Conservation (phyloP, 2,329 filamentous ascomycete species). For the Verruconis gallopava region DNA sequence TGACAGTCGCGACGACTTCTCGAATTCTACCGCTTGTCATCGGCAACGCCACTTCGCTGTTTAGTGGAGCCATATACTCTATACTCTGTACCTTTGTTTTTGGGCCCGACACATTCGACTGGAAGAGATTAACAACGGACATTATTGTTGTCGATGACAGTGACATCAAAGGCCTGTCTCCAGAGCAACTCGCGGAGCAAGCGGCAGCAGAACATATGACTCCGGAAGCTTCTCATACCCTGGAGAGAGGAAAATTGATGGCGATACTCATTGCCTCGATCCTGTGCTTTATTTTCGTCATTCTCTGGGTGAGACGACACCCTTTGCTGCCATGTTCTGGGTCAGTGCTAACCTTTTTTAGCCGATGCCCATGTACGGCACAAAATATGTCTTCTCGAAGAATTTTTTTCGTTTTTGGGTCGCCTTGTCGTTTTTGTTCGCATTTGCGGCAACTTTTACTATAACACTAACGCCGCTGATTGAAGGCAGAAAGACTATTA, state of each 20-base stretch:
- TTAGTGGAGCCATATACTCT: constrained; percentile 15
- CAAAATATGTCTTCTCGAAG: constrained; percentile 7
- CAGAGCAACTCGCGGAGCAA: constrained; percentile 3
- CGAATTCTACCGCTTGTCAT: constrained; percentile 11
- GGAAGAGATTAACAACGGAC: constrained; percentile 12
- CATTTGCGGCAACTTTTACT: constrained; percentile 5
- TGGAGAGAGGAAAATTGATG: constrained; percentile 2
- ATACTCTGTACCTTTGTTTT: constrained; percentile 14
- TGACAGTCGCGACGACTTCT: constrained; percentile 11
- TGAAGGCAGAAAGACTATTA: constrained; percentile 5
- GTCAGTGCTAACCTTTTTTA: neutral
- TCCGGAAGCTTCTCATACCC: constrained; percentile 1
- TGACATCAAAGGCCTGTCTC: constrained; percentile 5
- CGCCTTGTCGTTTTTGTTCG: constrained; percentile 4
- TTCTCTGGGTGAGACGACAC: constrained; percentile 4
- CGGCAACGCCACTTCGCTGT: constrained; percentile 10
- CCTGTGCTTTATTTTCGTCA: constrained; percentile 7
- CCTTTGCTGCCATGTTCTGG: neutral
- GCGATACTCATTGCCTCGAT: constrained; percentile 5
- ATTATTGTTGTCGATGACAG: constrained; percentile 8
- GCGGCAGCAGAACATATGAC: constrained; percentile 4
- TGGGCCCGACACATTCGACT: constrained; percentile 16
- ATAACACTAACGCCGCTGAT: constrained; percentile 5
- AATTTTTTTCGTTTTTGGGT: constrained; percentile 6
- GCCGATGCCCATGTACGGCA: constrained; percentile 10